These are phyloP conservation scores for Candida montana DNA, from an alignment of 805 yeast species.

Conservation along the genomic window DNA sequence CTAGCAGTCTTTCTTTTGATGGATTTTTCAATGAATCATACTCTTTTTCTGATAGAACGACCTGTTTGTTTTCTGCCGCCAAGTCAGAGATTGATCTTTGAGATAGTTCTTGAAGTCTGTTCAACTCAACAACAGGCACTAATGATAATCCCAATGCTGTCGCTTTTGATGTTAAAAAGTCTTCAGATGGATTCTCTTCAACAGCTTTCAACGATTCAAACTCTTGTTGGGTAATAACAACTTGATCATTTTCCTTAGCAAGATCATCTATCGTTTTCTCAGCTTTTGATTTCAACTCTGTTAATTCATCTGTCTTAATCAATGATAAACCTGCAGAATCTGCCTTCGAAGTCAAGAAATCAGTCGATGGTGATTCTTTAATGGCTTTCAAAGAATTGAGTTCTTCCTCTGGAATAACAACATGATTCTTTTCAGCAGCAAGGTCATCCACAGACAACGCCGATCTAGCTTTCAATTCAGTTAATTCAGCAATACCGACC, in stretches of 20 bases:
- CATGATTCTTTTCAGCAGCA: constrained; percentile 10
- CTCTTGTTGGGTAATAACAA: constrained; percentile 11
- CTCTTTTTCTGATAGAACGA: constrained; percentile 15
- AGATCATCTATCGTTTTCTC: constrained; percentile 4
- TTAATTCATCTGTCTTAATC: not conserved
- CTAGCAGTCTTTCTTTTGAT: constrained; percentile 9
- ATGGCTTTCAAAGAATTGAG: constrained; percentile 10
- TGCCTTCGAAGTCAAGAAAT: not conserved
- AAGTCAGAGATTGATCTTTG: constrained; percentile 7
- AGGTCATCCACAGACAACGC: constrained; percentile 7
- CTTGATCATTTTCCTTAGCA: not conserved
- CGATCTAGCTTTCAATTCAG: constrained; percentile 6
- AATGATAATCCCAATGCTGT: constrained; percentile 6
- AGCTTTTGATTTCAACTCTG: constrained; percentile 1
- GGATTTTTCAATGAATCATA: constrained; percentile 15
- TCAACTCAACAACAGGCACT: constrained; percentile 8
- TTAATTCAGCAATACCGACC: constrained; percentile 8
- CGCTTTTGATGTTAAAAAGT: constrained; percentile 5
- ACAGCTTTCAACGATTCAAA: constrained; percentile 10
- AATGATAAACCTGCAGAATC: constrained; percentile 8
- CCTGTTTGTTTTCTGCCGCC: constrained; percentile 9
- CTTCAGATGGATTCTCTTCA: constrained; percentile 2
- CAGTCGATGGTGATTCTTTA: constrained; percentile 1
- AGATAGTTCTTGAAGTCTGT: constrained; percentile 6
- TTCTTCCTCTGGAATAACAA: constrained; percentile 16